Percentiles rank a stretch among this genome's conserved stretches.
These are phyloP conservation scores for Polygonum maritimum DNA, from an alignment of 148 eudicot species.

Conservation along the genomic window DNA sequence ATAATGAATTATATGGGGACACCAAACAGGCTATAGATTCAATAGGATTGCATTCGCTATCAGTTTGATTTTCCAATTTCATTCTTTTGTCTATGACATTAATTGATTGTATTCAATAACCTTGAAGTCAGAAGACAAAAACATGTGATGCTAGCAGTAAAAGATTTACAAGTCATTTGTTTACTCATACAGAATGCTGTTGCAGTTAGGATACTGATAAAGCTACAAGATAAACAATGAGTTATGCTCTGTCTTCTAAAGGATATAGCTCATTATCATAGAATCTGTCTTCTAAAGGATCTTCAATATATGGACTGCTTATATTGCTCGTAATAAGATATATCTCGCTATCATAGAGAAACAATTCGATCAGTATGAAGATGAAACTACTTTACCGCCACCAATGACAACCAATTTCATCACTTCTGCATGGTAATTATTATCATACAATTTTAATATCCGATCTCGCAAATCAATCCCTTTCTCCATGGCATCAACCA, in stretches of 20 bases:
- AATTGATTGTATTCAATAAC: neutral
- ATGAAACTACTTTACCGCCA: slow-evolving; percentile 49
- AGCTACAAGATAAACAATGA: neutral
- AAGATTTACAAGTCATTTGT: neutral
- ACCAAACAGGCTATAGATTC: too few relatives aligned
- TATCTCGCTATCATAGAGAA: neutral
- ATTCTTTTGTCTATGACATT: neutral
- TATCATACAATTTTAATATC: slow-evolving; percentile 61
- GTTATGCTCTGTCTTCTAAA: neutral
- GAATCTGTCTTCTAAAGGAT: neutral
- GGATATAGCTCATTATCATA: neutral
- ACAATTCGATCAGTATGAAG: neutral
- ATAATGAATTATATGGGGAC: too few relatives aligned
- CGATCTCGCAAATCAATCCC: slow-evolving; percentile 74
- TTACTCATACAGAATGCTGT: neutral
- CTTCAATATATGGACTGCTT: neutral
- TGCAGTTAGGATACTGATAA: neutral
- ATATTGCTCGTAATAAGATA: neutral
- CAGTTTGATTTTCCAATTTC: neutral
- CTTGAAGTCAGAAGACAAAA: neutral
- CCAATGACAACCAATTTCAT: slow-evolving; percentile 91
- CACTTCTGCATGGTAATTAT: slow-evolving; percentile 60
- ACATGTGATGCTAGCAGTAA: neutral
- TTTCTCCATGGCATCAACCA: slow-evolving; percentile 82
- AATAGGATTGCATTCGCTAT: neutral